phyloP scores from a whole-genome alignment of 1,284 basidiomycete genomes.

The Pisolithus thermaeus region DNA sequence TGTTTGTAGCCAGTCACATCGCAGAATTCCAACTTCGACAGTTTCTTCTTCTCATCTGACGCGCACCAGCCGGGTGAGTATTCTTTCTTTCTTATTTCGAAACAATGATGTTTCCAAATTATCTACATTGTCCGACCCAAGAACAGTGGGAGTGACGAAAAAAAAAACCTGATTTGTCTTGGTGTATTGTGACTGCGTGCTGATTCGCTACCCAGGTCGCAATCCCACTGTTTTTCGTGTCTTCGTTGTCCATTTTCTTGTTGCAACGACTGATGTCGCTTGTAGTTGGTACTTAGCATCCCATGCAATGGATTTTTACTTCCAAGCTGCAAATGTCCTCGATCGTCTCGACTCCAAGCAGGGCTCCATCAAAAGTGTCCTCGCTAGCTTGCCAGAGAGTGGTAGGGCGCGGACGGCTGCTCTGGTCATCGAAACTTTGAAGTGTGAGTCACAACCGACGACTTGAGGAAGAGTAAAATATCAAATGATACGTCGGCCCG shows the following conservation, averaged over 20 bases:
- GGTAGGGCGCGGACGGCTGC: slow-evolving; percentile 73
- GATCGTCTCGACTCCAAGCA: slow-evolving; percentile 82
- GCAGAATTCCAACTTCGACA: background rate
- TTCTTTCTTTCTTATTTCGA: background rate
- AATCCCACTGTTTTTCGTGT: background rate
- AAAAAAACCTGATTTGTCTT: slow-evolving; percentile 29
- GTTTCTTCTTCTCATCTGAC: background rate
- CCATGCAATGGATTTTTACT: slow-evolving; percentile 87
- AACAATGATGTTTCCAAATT: slow-evolving; percentile 55
- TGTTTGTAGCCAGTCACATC: background rate
- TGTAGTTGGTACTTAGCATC: slow-evolving; percentile 34
- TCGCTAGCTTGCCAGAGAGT: slow-evolving; percentile 68
- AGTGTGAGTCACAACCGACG: slow-evolving; percentile 58
- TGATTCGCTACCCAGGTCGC: background rate
- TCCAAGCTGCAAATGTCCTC: slow-evolving; percentile 76
- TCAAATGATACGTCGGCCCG: slow-evolving; percentile 2
- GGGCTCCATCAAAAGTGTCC: slow-evolving; percentile 79
- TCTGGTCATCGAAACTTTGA: slow-evolving; percentile 86
- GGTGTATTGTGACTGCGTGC: background rate
- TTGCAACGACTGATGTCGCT: slow-evolving; percentile 15
- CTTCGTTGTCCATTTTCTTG: slow-evolving; percentile 4
- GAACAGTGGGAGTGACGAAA: slow-evolving; percentile 36
- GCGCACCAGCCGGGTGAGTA: slow-evolving; percentile 19
- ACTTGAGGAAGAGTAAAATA: background rate
- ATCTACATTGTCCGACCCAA: slow-evolving; percentile 82